phyloP scores from a whole-genome alignment of 495 filamentous ascomycete genomes.

The Bombardia bombarda region DNA sequence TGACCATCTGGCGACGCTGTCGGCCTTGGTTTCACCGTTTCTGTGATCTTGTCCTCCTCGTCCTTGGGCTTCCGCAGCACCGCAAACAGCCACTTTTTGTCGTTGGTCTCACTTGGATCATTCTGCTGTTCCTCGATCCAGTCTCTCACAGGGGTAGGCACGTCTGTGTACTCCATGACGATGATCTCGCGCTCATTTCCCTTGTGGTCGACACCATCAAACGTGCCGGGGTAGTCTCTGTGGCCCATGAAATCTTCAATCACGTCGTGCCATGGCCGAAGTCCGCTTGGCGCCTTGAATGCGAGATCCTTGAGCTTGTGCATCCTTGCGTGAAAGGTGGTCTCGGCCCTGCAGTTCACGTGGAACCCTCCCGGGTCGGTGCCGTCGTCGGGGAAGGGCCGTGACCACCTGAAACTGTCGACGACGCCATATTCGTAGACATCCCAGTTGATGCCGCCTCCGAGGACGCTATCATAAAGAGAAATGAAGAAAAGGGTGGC shows the following conservation, averaged over 20 bases:
- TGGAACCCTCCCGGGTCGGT: constrained; percentile 20
- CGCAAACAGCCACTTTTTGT: constrained; percentile 18
- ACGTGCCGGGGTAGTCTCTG: constrained; percentile 18
- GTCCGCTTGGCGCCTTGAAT: constrained; percentile 10
- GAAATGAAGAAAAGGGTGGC: no score
- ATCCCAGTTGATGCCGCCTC: constrained; percentile 26
- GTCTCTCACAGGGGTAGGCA: constrained; percentile 14
- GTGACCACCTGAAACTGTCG: constrained; percentile 21
- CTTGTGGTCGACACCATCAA: constrained; percentile 29
- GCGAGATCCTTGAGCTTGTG: constrained; percentile 23
- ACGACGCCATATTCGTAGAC: constrained; percentile 23
- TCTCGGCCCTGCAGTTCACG: constrained; percentile 17
- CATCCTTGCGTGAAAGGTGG: constrained; percentile 19
- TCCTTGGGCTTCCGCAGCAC: constrained; percentile 23
- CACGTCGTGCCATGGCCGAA: constrained; percentile 18
- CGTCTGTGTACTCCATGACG: constrained; percentile 27
- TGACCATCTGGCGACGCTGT: constrained; percentile 1
- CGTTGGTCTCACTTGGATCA: constrained; percentile 5
- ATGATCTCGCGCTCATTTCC: constrained; percentile 22
- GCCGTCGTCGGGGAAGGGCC: constrained; percentile 25
- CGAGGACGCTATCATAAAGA: no score
- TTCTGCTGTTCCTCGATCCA: constrained; percentile 28
- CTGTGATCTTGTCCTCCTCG: constrained; percentile 9
- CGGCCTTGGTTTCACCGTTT: constrained; percentile 7
- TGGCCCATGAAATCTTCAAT: constrained; percentile 17